A percentile compares a stretch with the other conserved stretches of the same genome.
phyloP scores from a whole-genome alignment of 768 basidiomycete genomes.

The Russula ochroleuca region DNA sequence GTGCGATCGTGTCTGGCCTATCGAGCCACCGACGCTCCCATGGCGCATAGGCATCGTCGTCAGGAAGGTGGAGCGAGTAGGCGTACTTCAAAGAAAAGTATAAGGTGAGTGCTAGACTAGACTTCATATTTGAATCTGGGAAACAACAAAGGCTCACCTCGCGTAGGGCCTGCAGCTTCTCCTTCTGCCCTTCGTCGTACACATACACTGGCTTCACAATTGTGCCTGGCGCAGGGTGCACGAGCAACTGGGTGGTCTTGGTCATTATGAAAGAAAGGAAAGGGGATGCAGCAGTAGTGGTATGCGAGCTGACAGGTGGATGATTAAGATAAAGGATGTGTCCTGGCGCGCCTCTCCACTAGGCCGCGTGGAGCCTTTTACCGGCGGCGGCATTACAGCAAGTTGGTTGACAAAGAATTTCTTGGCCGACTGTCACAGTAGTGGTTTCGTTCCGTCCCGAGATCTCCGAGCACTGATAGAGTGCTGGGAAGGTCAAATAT shows the following conservation, averaged over 20 bases:
- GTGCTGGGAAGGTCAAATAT: too few species aligned
- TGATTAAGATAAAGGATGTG: neutral
- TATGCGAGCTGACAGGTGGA: neutral
- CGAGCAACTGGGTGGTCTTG: slow-evolving; percentile 48
- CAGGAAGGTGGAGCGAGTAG: slow-evolving; percentile 55
- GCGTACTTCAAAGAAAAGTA: slow-evolving; percentile 50
- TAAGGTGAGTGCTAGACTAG: neutral
- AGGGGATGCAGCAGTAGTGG: neutral
- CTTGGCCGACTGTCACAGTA: neutral
- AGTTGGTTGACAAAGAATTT: slow-evolving; percentile 7
- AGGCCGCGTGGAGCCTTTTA: slow-evolving; percentile 3
- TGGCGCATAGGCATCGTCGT: slow-evolving; percentile 62
- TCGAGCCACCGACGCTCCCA: slow-evolving; percentile 80
- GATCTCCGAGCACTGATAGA: neutral
- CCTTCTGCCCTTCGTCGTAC: slow-evolving; percentile 61
- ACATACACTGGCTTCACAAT: slow-evolving; percentile 50
- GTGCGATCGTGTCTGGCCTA: slow-evolving; percentile 59
- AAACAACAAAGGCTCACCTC: slow-evolving; percentile 44
- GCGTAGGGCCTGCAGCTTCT: slow-evolving; percentile 54
- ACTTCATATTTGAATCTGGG: neutral
- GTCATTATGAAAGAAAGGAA: slow-evolving; percentile 33
- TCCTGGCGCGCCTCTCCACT: neutral
- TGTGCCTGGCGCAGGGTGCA: slow-evolving; percentile 50
- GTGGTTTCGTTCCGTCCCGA: neutral
- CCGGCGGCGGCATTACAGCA: slow-evolving; percentile 10